phyloP scores from a whole-genome alignment of 139 green algal species.

The Coelastrella sp. region DNA sequence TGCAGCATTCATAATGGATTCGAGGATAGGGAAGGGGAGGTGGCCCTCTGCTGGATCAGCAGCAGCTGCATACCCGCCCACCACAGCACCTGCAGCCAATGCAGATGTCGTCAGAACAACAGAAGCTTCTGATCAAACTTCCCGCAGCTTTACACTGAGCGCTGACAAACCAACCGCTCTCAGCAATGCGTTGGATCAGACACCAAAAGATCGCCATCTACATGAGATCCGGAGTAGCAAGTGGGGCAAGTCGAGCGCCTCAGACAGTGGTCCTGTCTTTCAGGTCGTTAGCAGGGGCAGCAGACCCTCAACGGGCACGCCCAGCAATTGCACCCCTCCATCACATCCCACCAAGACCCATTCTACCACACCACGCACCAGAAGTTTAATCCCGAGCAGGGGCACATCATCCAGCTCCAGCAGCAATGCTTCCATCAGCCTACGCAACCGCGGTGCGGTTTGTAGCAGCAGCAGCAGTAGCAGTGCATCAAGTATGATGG shows the following conservation, averaged over 20 bases:
- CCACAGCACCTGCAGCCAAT: not conserved
- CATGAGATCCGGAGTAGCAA: not conserved
- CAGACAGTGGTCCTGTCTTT: conserved; percentile 14
- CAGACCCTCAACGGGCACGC: not conserved
- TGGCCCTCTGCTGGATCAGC: not conserved
- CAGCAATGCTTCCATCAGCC: conserved; percentile 16
- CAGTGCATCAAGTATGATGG: not conserved
- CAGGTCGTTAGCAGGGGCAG: conserved; percentile 21
- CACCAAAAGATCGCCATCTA: not conserved
- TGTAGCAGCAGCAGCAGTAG: not conserved
- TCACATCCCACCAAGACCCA: conserved; percentile 11
- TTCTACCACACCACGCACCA: conserved; percentile 1
- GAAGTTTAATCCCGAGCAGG: not conserved
- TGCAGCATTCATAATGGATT: not conserved
- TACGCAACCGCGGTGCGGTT: not conserved
- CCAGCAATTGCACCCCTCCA: not conserved
- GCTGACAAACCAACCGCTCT: too few species aligned
- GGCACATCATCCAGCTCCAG: not conserved
- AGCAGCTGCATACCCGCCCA: not conserved
- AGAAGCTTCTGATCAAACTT: not conserved
- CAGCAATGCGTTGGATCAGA: too few species aligned
- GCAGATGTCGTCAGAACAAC: not conserved
- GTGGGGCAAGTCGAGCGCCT: conserved; percentile 12
- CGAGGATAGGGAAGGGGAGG: not conserved
- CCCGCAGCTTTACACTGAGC: too few species aligned